Evolutionary conservation across 495 filamentous ascomycete species (phyloP).

Genomic region (Aspergillus sclerotiicarbonarius): DNA sequence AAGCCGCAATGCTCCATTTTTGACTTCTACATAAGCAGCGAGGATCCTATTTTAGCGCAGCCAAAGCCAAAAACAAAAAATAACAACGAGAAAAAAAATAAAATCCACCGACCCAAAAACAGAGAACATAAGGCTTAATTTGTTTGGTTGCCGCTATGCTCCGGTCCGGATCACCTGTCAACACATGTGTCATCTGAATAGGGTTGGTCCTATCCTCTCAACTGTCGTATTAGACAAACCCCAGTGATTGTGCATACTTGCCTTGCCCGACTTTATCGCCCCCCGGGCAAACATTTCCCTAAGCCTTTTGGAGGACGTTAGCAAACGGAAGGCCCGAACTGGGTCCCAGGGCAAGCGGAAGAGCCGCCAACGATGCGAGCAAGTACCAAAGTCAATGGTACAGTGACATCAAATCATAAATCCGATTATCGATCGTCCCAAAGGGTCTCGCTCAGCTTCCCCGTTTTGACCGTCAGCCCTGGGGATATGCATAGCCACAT

Average conservation of each 20-base stretch:
- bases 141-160: neutral
- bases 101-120: neutral
- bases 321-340: neutral
- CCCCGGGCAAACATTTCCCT: neutral
- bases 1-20: neutral
- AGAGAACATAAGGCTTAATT: neutral
- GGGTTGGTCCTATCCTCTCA: neutral
- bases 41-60: conserved; percentile 3
- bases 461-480: conserved; percentile 14
- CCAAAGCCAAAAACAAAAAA: neutral
- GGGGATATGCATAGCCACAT: conserved; percentile 26
- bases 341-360: neutral
- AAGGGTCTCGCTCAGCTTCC: conserved; percentile 15
- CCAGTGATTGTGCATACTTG: neutral
- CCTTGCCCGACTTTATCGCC: neutral
- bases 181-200: neutral
- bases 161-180: neutral
- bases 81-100: too few relatives aligned
- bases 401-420: neutral
- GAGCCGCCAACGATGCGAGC: neutral
- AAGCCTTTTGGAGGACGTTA: neutral
- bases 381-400: neutral
- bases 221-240: neutral
- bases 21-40: neutral
- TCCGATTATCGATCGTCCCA: conserved; percentile 4